Evolutionary conservation across 441 rosid species (phyloP), one percentile per base, ranked within the genome.

Genomic region (Francoa sonchifolia): DNA sequence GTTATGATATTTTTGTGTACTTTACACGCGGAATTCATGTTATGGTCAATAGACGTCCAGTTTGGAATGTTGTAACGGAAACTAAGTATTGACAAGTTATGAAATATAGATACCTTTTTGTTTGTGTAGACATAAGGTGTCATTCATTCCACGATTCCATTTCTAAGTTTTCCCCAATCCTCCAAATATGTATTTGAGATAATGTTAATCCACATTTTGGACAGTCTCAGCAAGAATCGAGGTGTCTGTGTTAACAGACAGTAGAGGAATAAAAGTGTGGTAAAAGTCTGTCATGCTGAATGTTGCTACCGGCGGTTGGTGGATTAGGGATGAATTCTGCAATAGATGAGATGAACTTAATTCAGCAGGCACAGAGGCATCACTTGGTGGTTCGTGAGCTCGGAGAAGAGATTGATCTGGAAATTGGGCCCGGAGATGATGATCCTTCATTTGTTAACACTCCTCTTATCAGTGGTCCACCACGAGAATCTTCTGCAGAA

Each of bases 381-480:
- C 94, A 76, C 57, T 68, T 85, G 49, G 86, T 90, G 42, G 99
- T 83, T 38, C 72, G 86, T 57, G 90, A 90, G 57, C 63, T 90
- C 26, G 96, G 96, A 31, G 99, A 86, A 68, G 99, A 86, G 69
- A 92, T 92, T 52, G 96, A 92, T 77, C 67, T 87, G 62, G 96
- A 92, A 64, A 86, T 86, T 67, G 92, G 95, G 49, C 94, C 80
- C 9, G 96, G 92, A 29, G 96, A 87, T 19, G 95, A 81, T 56
- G 94, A 86, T 8, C 76, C 89, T 13, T 65, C 95, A 37, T 92
- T 86, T 67, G 73, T 80, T 34, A 80, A 41, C 67, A 77, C 75
- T 34, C 69, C 92, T 39, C 68, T 92, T 44, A 73, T 86, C 2
- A 63, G 88, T 4, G 92, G 72, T 42, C 58, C 73, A 12, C 71